Evolutionary conservation across 805 yeast species (phyloP).

Genomic region (Wickerhamiella kazuoi): DNA sequence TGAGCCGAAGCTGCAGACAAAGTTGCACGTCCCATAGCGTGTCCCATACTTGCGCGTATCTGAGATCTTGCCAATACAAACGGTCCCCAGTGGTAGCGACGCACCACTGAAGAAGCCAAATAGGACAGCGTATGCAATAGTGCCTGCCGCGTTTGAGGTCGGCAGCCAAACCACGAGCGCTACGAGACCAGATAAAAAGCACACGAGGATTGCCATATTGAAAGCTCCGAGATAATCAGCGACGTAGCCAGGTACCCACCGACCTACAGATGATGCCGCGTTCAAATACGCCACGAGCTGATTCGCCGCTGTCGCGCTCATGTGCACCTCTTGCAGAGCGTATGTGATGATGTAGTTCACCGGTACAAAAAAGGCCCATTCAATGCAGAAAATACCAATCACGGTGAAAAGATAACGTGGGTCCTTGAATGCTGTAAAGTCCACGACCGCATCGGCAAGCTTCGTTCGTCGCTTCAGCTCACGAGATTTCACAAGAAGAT

Average conservation of each 20-base stretch:
- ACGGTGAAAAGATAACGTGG: conserved; percentile 16
- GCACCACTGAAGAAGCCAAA: conserved; percentile 33
- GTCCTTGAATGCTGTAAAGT: conserved; percentile 18
- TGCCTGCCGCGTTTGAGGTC: conserved; percentile 27
- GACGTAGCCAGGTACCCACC: conserved; percentile 35
- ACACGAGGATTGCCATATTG: conserved; percentile 28
- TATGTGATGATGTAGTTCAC: conserved; percentile 41
- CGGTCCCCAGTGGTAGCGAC: conserved; percentile 47
- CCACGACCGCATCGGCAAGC: conserved; percentile 15
- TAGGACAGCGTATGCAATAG: conserved; percentile 34
- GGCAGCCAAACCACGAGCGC: conserved; percentile 35
- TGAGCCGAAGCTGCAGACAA: conserved; percentile 23
- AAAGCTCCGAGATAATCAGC: conserved; percentile 41
- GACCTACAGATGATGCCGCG: conserved; percentile 31
- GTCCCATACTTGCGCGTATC: conserved; percentile 48
- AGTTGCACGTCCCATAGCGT: conserved; percentile 49
- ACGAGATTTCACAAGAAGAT: conserved; percentile 25
- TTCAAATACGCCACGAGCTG: conserved; percentile 30
- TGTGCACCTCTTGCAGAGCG: conserved; percentile 32
- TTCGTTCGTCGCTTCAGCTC: conserved; percentile 8
- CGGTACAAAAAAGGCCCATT: conserved; percentile 34
- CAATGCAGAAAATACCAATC: conserved; percentile 23
- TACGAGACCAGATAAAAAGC: conserved; percentile 9
- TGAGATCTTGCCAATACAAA: conserved; percentile 51
- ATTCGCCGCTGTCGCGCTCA: conserved; percentile 16